Evolutionary conservation across 495 filamentous ascomycete genomes (phyloP).

Genomic region (Platismatia glauca): DNA sequence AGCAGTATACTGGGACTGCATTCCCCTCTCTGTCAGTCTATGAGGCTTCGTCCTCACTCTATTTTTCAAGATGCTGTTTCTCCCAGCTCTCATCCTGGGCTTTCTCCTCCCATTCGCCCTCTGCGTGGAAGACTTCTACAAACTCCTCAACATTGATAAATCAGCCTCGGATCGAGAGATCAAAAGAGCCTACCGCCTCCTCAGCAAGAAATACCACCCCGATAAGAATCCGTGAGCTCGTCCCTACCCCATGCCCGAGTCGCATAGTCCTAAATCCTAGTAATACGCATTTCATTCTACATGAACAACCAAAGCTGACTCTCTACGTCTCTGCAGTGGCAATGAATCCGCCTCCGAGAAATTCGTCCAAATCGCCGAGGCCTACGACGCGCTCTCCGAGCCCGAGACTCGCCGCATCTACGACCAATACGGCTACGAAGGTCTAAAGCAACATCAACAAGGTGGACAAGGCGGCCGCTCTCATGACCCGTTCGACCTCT

Average conservation of each 20-base stretch:
- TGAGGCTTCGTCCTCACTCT: constrained; percentile 7
- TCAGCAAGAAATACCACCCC: constrained; percentile 94
- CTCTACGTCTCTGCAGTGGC: constrained; percentile 40
- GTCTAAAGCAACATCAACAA: constrained; percentile 72
- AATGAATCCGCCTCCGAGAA: constrained; percentile 77
- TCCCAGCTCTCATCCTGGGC: constrained; percentile 25
- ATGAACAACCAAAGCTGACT: constrained; percentile 2
- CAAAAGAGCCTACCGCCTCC: constrained; percentile 86
- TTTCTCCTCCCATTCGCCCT: constrained; percentile 44
- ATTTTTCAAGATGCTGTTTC: constrained; percentile 18
- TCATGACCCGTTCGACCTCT: constrained; percentile 94
- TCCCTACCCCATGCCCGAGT: neutral
- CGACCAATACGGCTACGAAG: constrained; percentile 91
- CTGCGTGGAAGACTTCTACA: constrained; percentile 82
- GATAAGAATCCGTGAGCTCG: constrained; percentile 91
- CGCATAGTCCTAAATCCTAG: neutral
- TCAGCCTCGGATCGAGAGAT: constrained; percentile 81
- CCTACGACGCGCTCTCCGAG: constrained; percentile 88
- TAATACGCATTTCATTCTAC: neutral
- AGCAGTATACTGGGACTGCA: too few relatives aligned
- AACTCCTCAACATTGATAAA: constrained; percentile 76
- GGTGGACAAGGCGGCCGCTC: constrained; percentile 48
- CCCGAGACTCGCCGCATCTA: constrained; percentile 79
- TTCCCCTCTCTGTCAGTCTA: neutral
- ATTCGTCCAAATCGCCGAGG: constrained; percentile 91